Conservation (phyloP, 192 early-diverging fungal species). For the Podochytrium sp. region DNA sequence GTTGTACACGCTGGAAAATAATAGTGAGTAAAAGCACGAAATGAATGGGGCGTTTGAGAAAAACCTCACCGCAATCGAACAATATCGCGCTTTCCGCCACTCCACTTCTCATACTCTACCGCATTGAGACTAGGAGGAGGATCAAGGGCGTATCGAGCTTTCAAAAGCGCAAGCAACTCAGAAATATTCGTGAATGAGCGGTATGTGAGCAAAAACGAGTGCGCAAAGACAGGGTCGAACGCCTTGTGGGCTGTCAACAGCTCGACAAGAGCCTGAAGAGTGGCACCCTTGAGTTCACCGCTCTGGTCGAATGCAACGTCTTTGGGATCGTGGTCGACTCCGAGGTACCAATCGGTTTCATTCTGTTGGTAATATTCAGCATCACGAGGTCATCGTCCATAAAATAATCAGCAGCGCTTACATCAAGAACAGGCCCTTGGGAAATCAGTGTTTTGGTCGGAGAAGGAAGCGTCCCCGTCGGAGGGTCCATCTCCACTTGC, state of each 20-base stretch:
- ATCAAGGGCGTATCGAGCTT: conserved; percentile 75
- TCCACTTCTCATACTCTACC: conserved; percentile 78
- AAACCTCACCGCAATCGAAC: conserved; percentile 72
- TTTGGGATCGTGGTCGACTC: conserved; percentile 56
- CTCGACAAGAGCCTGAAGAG: conserved; percentile 71
- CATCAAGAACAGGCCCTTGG: too few species aligned
- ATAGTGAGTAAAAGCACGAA: too few species aligned
- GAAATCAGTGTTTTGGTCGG: too few species aligned
- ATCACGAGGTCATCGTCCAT: too few species aligned
- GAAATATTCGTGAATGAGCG: conserved; percentile 85
- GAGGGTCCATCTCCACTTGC: too few species aligned
- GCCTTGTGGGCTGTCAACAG: conserved; percentile 71
- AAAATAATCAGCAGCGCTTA: too few species aligned
- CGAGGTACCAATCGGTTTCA: conserved; percentile 54
- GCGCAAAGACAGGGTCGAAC: conserved; percentile 78
- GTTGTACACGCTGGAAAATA: conserved; percentile 74
- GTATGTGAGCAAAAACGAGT: conserved; percentile 92
- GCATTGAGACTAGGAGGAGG: conserved; percentile 68
- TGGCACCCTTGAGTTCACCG: conserved; percentile 74
- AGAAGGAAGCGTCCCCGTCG: too few species aligned
- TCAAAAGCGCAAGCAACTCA: conserved; percentile 76
- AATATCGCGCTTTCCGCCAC: conserved; percentile 82
- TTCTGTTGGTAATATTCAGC: too few species aligned
- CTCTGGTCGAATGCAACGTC: conserved; percentile 70
- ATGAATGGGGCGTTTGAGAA: neutral